Evolutionary conservation across 768 basidiomycete genomes (phyloP), one percentile per base, ranked within the genome.

Genomic region (Rhizopogon rudus): DNA sequence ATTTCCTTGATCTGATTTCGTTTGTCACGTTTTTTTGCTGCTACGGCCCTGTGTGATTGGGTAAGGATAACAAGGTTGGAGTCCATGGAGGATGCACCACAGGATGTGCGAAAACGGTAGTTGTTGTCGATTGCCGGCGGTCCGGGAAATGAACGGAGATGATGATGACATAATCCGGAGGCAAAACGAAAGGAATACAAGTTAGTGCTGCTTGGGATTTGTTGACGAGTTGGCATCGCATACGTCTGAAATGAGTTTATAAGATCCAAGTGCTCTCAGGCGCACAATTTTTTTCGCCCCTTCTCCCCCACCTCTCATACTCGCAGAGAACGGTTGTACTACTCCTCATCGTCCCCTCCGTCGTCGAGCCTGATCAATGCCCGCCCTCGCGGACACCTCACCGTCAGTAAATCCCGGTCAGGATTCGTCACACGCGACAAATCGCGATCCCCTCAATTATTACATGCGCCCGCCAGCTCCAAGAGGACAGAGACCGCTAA

Each of bases 1-100:
- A 97, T 71, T 65, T 93, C 84, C 61, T 87, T 86, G 53, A 94
- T 73, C 71, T 93, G 88, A 1, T 79, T 76, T 54, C 75, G 74
- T 60, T 78, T 86, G 40, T 81, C 81, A 40, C 79, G 80, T 64
- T 81, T 86, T 67, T 91, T 91, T 28, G 83, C 77, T 0, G 84
- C 83, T 57, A 86, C 73, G 45, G 79, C 82, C 31, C 70, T 74
- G 69, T 87, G 84, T 20, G 86, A 83, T 40, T 73, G 76, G 12
- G 88, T 88, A 63, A 91, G 81, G 45, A 76, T 59, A 39, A 78
- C 61, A 60, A 84, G 54, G 69, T 87, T 85, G 28, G 75, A 72
- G 35, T 65, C 60, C 71, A 76, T 73, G 52, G 31, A 42, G 40
- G 49, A 41, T 53, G 40, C 57, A 57, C 57, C 4, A 5, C 25